Base-by-base conservation (phyloP, 768 basidiomycete genomes). In the Tubosaeta sp. region DNA sequence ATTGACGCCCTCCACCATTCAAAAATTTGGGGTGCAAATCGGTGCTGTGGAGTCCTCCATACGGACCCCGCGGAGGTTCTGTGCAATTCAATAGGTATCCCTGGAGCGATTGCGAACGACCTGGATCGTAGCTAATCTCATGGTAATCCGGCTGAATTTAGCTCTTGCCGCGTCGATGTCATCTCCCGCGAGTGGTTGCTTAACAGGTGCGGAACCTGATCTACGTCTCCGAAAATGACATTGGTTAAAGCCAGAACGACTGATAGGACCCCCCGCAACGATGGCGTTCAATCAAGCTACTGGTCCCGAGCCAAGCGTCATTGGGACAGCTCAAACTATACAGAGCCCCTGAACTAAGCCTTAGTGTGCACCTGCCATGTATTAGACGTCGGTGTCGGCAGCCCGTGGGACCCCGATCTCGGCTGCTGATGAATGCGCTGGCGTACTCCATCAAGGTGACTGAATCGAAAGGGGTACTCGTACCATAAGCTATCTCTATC, bases 391-490 rank as follows among this genome's bases (percentile, higher is more conserved):
- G 6, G 48, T 57, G 46, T 56, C 55, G 55, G 61, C 62, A 61
- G 27, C 41, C 31, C 56, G 62, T 64, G 51, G 48, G 56, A 62
- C 35, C 36, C 52, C 40, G 55, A 48, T 35, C 47, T 64, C 59
- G 58, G 53, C 32, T 62, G 46, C 42, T 39, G 36, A 34, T 31
- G 10, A 27, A 45, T 48, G 44, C 24, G 7, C 16, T 45, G 48
- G 19, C 30, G 50, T 25, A 51, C 40, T 35, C 52, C 51, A 51
- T 49, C 61, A 60, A 38, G 42, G 56, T 39, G 55, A 57, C 44
- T 30, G 35, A 21, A 32, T 32, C 47, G 19, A 41, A 53, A 46
- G 43, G 36, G 42, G 35, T 14, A 4, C 25, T n/a, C 32, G 39
- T 49, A 44, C 30, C 47, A 50, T 50, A 40, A 43, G 29, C 10